phyloP scores from a whole-genome alignment of 73 alveolate genomes.

The Paramecium biaurelia region DNA sequence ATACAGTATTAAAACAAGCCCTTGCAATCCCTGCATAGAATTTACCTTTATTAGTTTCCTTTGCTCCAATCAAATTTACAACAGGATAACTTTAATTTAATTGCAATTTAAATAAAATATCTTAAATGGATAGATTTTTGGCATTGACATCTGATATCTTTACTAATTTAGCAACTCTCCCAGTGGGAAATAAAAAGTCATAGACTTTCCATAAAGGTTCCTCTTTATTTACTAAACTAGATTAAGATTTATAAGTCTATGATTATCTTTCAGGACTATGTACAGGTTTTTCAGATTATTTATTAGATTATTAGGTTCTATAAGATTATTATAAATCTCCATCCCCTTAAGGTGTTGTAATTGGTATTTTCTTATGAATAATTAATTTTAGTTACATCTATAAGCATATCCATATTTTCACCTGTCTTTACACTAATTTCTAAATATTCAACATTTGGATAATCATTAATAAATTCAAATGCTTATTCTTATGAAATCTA shows the following conservation, averaged over 20 bases:
- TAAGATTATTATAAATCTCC: background rate
- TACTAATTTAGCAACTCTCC: constrained; percentile 89
- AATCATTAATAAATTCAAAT: background rate
- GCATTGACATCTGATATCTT: constrained; percentile 35
- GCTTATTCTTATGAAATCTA: background rate
- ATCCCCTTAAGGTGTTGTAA: background rate
- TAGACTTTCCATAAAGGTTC: constrained; percentile 79
- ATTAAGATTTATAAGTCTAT: background rate
- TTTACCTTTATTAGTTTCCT: constrained; percentile 85
- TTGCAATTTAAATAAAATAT: constrained; percentile 32
- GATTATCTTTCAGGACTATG: background rate
- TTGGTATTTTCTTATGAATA: background rate
- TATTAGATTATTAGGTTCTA: background rate
- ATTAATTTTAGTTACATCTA: background rate
- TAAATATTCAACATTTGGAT: constrained; percentile 34
- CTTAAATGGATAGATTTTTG: constrained; percentile 34
- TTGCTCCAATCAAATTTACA: constrained; percentile 90
- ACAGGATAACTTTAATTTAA: constrained; percentile 67
- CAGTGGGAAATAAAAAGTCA: constrained; percentile 96
- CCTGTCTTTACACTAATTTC: background rate
- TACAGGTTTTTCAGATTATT: background rate
- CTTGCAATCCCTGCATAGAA: constrained; percentile 95
- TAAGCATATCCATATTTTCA: background rate
- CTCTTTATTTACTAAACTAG: background rate
- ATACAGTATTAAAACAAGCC: constrained; percentile 91